Evolutionary conservation across 2,329 filamentous ascomycete species (phyloP).

Genomic region (Pseudonectria buxi): DNA sequence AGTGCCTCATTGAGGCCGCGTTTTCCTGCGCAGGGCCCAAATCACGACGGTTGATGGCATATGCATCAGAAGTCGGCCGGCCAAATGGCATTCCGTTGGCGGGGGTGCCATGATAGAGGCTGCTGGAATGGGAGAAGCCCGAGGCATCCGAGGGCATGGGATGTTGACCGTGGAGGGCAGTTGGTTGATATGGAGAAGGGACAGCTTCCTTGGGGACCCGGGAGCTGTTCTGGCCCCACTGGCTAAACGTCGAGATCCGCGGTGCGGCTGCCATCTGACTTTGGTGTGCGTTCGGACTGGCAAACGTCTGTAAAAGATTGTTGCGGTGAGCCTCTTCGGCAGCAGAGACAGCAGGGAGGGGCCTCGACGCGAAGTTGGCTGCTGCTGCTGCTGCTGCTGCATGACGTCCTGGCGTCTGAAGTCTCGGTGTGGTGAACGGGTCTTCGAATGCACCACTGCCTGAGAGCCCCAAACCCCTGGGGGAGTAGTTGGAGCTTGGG

Average conservation of each 20-base stretch:
- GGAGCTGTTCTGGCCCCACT: constrained; percentile 22
- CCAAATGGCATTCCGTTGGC: constrained; percentile 17
- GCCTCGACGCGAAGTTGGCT: constrained; percentile 12
- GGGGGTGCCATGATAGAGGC: constrained; percentile 44
- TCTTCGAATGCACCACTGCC: constrained; percentile 20
- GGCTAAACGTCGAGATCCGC: constrained; percentile 25
- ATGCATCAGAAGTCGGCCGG: constrained; percentile 8
- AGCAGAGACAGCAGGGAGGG: constrained; percentile 11
- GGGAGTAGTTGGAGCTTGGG: constrained; percentile 18
- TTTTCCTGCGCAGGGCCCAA: constrained; percentile 13
- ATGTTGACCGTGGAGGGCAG: constrained; percentile 7
- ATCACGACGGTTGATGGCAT: constrained; percentile 10
- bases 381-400: no score
- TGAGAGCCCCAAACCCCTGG: constrained; percentile 10
- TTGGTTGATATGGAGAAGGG: constrained; percentile 13
- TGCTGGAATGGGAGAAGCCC: constrained; percentile 43
- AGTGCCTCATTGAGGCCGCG: constrained; percentile 14
- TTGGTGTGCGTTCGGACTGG: constrained; percentile 7
- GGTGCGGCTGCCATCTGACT: constrained; percentile 5
- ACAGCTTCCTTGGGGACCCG: constrained; percentile 12
- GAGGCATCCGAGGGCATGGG: constrained; percentile 24
- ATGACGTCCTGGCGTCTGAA: constrained; percentile 8
- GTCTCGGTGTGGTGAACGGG: constrained; percentile 24
- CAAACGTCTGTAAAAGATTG: constrained; percentile 30
- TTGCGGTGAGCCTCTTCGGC: constrained; percentile 27